Evolutionary conservation across 345 rosid species (phyloP), one percentile per base, ranked within the genome.

Genomic region (Eutrema heterophyllum): DNA sequence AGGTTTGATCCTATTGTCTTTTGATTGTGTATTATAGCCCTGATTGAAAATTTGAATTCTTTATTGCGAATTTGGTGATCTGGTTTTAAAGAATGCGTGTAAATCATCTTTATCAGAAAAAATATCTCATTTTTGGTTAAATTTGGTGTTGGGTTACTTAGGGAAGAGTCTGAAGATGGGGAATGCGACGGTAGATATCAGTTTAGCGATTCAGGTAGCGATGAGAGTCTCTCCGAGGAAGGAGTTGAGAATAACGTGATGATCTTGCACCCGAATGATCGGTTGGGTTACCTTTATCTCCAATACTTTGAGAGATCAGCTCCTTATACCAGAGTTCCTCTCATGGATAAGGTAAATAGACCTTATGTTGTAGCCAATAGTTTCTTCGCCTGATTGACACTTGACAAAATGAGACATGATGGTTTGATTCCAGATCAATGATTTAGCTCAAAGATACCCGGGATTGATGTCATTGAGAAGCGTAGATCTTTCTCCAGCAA

Each of bases 401-500:
- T 51, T 66, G 67, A 30, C 24, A n/a, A 29, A 5, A 29, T 52
- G 44, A 52, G 61, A 27, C 44, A 5, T 70, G 45, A 33, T 54
- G 46, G 2, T 27, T 27, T 63, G 66, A 2, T 63, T 74, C 55
- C 82, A 95, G 99, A 90, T 95, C 74, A 89, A 79, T 45, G 97
- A 83, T 60, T 72, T 90, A 44, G 82, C 97, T 79, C 81, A 70
- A 67, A 84, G 85, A 79, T 84, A 76, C 79, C 91, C 91, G 0
- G 97, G 96, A 30, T 78, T 95, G 85, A 88, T 86, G 90, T 85
- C 97, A 11, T 76, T 95, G 76, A 87, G 94, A 82, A 92, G 94
- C 64, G 93, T 95, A 3, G 98, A 95, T 85, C 99, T 95, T 81
- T 95, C 99, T 9, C 99, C 99, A 0, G 99, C 98, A 9, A 95